phyloP scores from a whole-genome alignment of 805 yeast genomes.

The Dipodascus albidus region DNA sequence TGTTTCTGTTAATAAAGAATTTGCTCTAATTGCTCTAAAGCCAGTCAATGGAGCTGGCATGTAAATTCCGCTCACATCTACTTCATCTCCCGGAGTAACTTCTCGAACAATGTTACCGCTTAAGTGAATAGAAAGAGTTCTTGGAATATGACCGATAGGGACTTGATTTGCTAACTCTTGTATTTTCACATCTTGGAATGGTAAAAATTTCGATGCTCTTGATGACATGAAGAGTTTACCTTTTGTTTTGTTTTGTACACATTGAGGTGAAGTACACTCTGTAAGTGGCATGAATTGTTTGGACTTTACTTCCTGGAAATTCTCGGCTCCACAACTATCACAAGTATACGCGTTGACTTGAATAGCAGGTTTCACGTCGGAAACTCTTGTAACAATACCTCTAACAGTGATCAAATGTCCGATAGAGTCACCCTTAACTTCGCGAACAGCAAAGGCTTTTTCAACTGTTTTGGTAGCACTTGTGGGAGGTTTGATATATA shows the following conservation, averaged over 20 bases:
- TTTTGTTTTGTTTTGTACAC: constrained; percentile 65
- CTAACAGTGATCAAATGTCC: constrained; percentile 85
- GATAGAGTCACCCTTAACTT: constrained; percentile 68
- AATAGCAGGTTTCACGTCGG: constrained; percentile 91
- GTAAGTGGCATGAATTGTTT: constrained; percentile 76
- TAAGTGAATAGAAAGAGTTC: constrained; percentile 75
- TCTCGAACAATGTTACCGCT: constrained; percentile 84
- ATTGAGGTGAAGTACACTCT: constrained; percentile 77
- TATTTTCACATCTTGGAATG: constrained; percentile 90
- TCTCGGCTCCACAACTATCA: constrained; percentile 93
- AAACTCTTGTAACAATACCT: constrained; percentile 90
- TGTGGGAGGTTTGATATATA: constrained; percentile 77
- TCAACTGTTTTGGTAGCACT: constrained; percentile 23
- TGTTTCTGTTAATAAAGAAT: constrained; percentile 85
- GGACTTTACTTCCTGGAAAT: constrained; percentile 86
- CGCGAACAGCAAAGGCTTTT: constrained; percentile 77
- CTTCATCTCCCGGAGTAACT: constrained; percentile 88
- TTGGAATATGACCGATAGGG: constrained; percentile 96
- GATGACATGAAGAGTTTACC: constrained; percentile 90
- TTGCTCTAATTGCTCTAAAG: constrained; percentile 76
- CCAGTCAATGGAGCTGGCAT: constrained; percentile 96
- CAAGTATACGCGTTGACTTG: constrained; percentile 92
- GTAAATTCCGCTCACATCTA: constrained; percentile 84
- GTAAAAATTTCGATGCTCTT: constrained; percentile 88
- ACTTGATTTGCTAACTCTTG: constrained; percentile 95